Base-by-base conservation (phyloP, 257 asterid genomes). In the Coffea eugenioides region DNA sequence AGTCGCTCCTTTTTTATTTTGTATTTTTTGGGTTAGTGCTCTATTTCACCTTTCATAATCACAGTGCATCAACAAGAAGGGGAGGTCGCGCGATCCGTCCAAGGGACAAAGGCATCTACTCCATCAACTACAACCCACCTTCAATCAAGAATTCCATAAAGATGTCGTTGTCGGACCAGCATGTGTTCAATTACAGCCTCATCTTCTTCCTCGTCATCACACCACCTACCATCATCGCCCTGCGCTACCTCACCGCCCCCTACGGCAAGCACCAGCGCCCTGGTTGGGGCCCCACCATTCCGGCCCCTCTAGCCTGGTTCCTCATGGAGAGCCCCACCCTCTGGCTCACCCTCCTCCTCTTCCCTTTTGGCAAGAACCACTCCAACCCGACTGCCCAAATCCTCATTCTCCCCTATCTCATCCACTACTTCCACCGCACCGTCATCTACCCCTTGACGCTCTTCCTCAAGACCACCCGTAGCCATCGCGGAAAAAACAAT, bases 311-410 rank as follows among this genome's bases (percentile, higher is more conserved):
- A 23, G 97, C 97, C 45, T 92, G 97, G 97, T 89, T 77, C 68
- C 49, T 90, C 49, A 89, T 92, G 92, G 97, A 92, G 80, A 86
- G 92, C 86, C 97, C 95, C 69, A 89, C 95, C 69, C 18, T 92
- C 2, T 90, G 93, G 92, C 90, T 92, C 85, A 84, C 93, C 27
- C 79, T 82, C 80, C 86, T 90, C 85, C 85, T 92, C 85, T 87
- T 89, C 81, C 97, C 97, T 27, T 52, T 56, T 27, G 97, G 97
- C 79, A 69, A 82, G 4, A 88, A 91, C 85, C 12, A 36, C 82
- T 83, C 61, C 65, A 80, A 59, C 78, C 90, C 88, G 14, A 83
- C 83, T 68, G 87, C 93, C 46, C 3, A 11, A 74, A 21, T 83
- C 78, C 92, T 89, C 85, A 89, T 92, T 71, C 79, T 88, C 52